Evolutionary conservation across 2,329 filamentous ascomycete species (phyloP).

Genomic region (Leptoxyphium fumago): DNA sequence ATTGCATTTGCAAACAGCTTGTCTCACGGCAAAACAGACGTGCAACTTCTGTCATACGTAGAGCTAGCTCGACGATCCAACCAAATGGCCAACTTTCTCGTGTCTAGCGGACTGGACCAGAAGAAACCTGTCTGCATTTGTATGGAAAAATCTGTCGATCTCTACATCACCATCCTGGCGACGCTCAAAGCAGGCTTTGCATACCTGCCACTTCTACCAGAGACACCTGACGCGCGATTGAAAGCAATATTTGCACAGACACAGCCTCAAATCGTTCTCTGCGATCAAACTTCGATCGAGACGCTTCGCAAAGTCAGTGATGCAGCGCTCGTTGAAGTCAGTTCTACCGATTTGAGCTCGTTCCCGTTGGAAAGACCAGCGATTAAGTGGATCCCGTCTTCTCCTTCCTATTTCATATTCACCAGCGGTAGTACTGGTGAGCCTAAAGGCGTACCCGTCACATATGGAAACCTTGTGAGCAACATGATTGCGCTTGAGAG

Average conservation of each 20-base stretch:
- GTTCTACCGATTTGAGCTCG: constrained; percentile 14
- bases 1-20: constrained; percentile 47
- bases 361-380: constrained; percentile 25
- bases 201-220: constrained; percentile 65
- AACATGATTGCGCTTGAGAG: constrained; percentile 54
- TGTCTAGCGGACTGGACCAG: constrained; percentile 28
- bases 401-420: constrained; percentile 55
- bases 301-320: constrained; percentile 6
- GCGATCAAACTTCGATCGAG: constrained; percentile 11
- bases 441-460: constrained; percentile 68
- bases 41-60: constrained; percentile 43
- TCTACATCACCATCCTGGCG: constrained; percentile 64
- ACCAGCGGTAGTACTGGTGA: constrained; percentile 70
- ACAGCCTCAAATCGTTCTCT: constrained; percentile 34
- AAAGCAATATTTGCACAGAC: constrained; percentile 49
- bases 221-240: constrained; percentile 49
- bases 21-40: constrained; percentile 19
- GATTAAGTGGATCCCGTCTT: constrained; percentile 6
- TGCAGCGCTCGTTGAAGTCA: constrained; percentile 14
- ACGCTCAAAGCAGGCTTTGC: constrained; percentile 60
- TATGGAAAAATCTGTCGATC: constrained; percentile 58
- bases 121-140: constrained; percentile 48
- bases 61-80: constrained; percentile 53
- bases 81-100: constrained; percentile 42
- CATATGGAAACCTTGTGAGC: constrained; percentile 59